Conservation (phyloP, 192 early-diverging fungal species). For the Podila verticillata region DNA sequence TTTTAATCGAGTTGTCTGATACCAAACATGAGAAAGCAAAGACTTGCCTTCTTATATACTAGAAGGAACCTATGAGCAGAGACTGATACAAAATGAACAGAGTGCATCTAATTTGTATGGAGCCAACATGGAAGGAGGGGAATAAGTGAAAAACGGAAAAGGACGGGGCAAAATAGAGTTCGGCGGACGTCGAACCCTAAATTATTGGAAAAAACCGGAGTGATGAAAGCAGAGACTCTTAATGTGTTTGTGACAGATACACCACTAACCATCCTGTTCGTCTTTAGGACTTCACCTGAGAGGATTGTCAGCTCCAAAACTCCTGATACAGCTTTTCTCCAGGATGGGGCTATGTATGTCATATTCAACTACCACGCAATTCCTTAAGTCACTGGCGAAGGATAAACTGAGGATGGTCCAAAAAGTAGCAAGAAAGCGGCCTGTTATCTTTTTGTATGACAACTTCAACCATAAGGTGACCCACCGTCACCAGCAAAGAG, state of each 20-base stretch:
- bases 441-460: background rate
- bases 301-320: background rate
- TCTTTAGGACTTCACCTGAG: background rate
- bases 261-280: background rate
- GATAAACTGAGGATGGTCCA: background rate
- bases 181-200: no score
- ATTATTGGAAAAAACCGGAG: no score
- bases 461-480: conserved; percentile 1
- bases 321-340: background rate
- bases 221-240: no score
- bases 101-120: no score
- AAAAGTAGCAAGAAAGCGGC: background rate
- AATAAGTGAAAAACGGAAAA: no score
- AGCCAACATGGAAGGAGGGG: no score
- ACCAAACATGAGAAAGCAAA: no score
- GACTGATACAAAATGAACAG: no score
- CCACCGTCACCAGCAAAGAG: background rate
- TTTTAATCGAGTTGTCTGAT: no score
- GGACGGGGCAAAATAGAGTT: no score
- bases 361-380: background rate
- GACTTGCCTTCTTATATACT: no score
- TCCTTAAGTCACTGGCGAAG: background rate
- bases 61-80: no score
- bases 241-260: background rate
- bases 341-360: background rate